Conservation (phyloP, 345 rosid species). For the Euphorbia tirucalli region DNA sequence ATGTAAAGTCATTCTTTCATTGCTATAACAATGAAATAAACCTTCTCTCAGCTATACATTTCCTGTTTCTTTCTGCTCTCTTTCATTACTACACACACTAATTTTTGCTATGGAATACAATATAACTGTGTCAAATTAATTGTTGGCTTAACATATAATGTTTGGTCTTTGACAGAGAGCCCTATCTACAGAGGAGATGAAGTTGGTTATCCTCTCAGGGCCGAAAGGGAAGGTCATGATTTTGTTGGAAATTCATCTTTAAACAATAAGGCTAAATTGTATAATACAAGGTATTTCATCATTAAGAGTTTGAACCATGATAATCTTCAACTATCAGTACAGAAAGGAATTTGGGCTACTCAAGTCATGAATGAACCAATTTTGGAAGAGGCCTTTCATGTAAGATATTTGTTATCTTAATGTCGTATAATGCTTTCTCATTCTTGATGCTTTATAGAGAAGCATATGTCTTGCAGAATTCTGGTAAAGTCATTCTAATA, state of each 20-base stretch:
- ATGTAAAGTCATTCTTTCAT: neutral
- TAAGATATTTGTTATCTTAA: slow-evolving; percentile 38
- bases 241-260: slow-evolving; percentile 36
- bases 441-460: slow-evolving; percentile 24
- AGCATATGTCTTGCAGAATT: slow-evolving; percentile 64
- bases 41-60: slow-evolving; percentile 6
- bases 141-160: neutral
- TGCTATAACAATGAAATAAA: neutral
- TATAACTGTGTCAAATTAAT: neutral
- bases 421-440: slow-evolving; percentile 24
- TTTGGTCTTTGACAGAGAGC: slow-evolving; percentile 55
- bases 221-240: slow-evolving; percentile 39
- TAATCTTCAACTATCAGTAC: slow-evolving; percentile 71
- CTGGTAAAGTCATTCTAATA: slow-evolving; percentile 75
- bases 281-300: slow-evolving; percentile 76
- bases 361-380: slow-evolving; percentile 99
- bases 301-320: slow-evolving; percentile 90
- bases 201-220: slow-evolving; percentile 44
- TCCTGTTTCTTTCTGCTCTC: neutral
- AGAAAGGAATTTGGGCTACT: slow-evolving; percentile 95
- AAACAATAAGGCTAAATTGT: slow-evolving; percentile 42
- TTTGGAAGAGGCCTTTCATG: slow-evolving; percentile 87
- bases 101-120: neutral
- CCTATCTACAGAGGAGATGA: slow-evolving; percentile 55
- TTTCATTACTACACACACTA: neutral